Evolutionary conservation across 208 protist species (phyloP).

Genomic region (Leishmania turanica): DNA sequence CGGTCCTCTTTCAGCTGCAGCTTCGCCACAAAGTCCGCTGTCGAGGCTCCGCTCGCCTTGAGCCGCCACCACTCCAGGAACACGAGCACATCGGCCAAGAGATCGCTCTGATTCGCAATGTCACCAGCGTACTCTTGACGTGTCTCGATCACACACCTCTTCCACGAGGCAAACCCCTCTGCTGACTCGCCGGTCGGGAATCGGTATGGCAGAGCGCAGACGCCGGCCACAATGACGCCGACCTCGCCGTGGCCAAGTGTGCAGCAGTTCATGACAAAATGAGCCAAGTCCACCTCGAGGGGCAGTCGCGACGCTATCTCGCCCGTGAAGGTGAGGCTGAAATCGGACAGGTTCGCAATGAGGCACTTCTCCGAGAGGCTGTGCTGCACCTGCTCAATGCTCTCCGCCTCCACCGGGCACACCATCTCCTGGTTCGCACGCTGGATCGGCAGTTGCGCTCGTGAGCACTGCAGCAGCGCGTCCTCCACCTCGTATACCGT

Average conservation of each 20-base stretch:
- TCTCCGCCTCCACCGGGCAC: slow-evolving; percentile 58
- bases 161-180: slow-evolving; percentile 40
- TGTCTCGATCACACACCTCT: slow-evolving; percentile 40
- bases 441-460: slow-evolving; percentile 55
- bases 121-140: slow-evolving; percentile 70
- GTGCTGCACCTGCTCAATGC: slow-evolving; percentile 61
- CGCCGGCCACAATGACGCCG: slow-evolving; percentile 56
- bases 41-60: slow-evolving; percentile 43
- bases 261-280: slow-evolving; percentile 78
- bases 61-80: slow-evolving; percentile 79
- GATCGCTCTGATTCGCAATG: slow-evolving; percentile 75
- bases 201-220: slow-evolving; percentile 65
- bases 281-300: slow-evolving; percentile 70
- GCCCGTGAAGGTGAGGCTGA: slow-evolving; percentile 79
- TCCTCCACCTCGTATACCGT: slow-evolving; percentile 66
- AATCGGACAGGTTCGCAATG: slow-evolving; percentile 48
- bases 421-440: slow-evolving; percentile 38
- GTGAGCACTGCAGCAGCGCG: slow-evolving; percentile 79
- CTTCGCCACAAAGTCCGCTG: slow-evolving; percentile 37
- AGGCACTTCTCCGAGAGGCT: slow-evolving; percentile 82
- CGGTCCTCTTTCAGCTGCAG: slow-evolving; percentile 61
- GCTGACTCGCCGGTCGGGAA: slow-evolving; percentile 31
- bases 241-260: slow-evolving; percentile 81
- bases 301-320: slow-evolving; percentile 82
- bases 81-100: slow-evolving; percentile 79